phyloP scores from a whole-genome alignment of 306 rosid species.

The Gastrolobium villosum region DNA sequence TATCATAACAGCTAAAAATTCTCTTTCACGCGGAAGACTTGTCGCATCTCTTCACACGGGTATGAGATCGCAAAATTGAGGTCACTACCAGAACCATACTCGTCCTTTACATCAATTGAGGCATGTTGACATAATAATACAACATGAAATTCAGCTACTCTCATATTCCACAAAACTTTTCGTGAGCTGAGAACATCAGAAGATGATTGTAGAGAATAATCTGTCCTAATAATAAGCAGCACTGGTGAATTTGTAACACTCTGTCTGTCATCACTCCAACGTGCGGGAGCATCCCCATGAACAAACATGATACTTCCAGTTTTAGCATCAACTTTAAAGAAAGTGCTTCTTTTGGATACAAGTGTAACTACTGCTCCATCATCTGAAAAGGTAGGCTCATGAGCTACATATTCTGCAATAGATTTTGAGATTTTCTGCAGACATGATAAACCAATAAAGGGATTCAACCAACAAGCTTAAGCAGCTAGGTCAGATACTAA shows the following conservation, averaged over 20 bases:
- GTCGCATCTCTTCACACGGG: constrained; percentile 67
- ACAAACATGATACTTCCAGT: constrained; percentile 64
- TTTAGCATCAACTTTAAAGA: constrained; percentile 73
- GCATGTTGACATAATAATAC: constrained; percentile 63
- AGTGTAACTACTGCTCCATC: constrained; percentile 79
- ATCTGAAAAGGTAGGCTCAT: constrained; percentile 64
- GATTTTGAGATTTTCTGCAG: constrained; percentile 70
- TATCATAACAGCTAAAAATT: constrained; percentile 36
- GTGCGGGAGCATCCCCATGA: constrained; percentile 48
- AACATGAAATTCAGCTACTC: constrained; percentile 71
- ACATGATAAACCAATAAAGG: constrained; percentile 42
- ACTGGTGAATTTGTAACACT: constrained; percentile 46
- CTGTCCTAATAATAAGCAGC: constrained; percentile 67
- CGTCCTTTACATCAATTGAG: constrained; percentile 51
- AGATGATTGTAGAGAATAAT: constrained; percentile 70
- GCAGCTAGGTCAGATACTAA: constrained; percentile 15
- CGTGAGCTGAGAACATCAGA: constrained; percentile 56
- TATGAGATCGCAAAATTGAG: constrained; percentile 68
- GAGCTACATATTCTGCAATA: constrained; percentile 67
- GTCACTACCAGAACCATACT: constrained; percentile 51
- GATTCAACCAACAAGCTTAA: too few species aligned
- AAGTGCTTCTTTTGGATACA: constrained; percentile 71
- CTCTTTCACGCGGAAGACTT: constrained; percentile 57
- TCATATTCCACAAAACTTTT: constrained; percentile 71
- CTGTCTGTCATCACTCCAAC: constrained; percentile 44